A percentile compares a stretch with the other conserved stretches of the same genome.
These are phyloP conservation scores for Prunus fruticosa DNA, from an alignment of 306 rosid species.

Conservation along the genomic window DNA sequence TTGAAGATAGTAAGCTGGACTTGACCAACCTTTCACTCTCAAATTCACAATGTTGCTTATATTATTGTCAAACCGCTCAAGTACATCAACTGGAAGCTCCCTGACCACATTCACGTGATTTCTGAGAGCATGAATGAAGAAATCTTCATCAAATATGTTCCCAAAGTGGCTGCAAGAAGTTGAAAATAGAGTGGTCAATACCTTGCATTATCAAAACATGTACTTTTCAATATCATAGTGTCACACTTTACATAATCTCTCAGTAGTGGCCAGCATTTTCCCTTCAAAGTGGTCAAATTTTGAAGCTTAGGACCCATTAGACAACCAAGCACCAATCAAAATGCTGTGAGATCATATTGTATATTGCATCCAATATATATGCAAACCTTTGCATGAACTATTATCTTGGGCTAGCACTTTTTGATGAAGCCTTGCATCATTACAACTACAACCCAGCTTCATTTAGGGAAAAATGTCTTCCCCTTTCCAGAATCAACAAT, in stretches of 20 bases:
- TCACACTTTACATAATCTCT: neutral
- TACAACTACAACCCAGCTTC: too few species aligned
- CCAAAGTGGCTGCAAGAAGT: constrained; percentile 69
- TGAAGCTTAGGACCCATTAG: neutral
- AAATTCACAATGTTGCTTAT: constrained; percentile 91
- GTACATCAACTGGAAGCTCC: constrained; percentile 76
- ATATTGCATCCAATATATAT: neutral
- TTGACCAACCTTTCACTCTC: constrained; percentile 95
- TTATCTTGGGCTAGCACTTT: too few species aligned
- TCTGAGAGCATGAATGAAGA: constrained; percentile 68
- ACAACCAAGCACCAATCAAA: neutral
- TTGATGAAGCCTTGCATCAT: too few species aligned
- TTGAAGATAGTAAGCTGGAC: constrained; percentile 77
- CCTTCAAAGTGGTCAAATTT: neutral
- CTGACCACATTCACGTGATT: constrained; percentile 67
- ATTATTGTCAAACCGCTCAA: constrained; percentile 72
- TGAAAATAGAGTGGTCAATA: constrained; percentile 9
- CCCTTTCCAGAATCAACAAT: too few species aligned
- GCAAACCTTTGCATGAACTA: neutral
- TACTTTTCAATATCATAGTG: neutral
- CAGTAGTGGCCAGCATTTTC: too few species aligned
- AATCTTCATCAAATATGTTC: constrained; percentile 85
- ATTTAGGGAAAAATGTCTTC: too few species aligned
- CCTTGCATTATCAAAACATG: neutral
- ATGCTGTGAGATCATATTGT: neutral